Conservation (phyloP, 2,329 filamentous ascomycete genomes). For the Alternaria brassicae region DNA sequence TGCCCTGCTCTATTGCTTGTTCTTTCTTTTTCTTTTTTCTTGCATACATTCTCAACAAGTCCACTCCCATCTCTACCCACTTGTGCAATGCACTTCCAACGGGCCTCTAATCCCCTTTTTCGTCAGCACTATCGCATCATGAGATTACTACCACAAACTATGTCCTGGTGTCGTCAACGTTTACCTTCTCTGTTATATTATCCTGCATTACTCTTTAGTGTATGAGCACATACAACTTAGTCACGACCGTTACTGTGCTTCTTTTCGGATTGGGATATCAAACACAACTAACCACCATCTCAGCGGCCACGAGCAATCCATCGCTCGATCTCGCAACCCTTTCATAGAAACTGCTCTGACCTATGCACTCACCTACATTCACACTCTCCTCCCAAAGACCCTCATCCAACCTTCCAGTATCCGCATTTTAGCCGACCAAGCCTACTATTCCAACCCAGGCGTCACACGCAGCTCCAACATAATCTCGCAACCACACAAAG, state of each 20-base stretch:
- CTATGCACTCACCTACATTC: conserved; percentile 86
- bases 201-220: background rate
- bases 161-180: background rate
- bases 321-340: conserved; percentile 67
- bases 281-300: background rate
- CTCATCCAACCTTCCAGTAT: conserved; percentile 74
- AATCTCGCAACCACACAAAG: conserved; percentile 8
- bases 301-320: conserved; percentile 49
- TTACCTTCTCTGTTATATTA: background rate
- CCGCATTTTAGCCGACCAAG: conserved; percentile 91
- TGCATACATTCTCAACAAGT: background rate
- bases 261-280: background rate
- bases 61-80: conserved; percentile 10
- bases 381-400: conserved; percentile 54
- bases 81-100: conserved; percentile 15
- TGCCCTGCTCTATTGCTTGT: background rate
- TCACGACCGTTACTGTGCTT: background rate
- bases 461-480: conserved; percentile 11
- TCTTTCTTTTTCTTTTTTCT: conserved; percentile 4
- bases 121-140: background rate
- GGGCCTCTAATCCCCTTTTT: conserved; percentile 3
- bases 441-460: conserved; percentile 80
- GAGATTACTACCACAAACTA: background rate
- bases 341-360: conserved; percentile 92
- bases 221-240: background rate